Conservation (phyloP, 148 eudicot genomes). For the Nyssa sinensis region DNA sequence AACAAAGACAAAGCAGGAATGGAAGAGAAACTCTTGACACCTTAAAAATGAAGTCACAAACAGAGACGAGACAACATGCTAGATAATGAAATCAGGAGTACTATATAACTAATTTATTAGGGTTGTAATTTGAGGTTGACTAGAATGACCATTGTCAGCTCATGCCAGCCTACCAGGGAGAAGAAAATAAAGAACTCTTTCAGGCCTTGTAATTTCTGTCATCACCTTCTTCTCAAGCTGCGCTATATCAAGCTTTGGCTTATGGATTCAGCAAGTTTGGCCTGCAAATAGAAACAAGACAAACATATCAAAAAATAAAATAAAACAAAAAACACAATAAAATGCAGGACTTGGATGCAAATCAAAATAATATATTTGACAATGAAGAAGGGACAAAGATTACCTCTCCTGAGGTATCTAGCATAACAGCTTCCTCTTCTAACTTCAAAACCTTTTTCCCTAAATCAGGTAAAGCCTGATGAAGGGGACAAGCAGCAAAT, state of each 20-base stretch:
- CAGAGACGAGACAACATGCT: background rate
- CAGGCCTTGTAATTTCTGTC: conserved; percentile 92
- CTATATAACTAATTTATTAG: background rate
- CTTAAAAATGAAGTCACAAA: background rate
- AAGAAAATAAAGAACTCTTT: conserved; percentile 83
- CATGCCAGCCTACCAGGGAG: conserved; percentile 94
- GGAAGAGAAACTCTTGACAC: background rate
- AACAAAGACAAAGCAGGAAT: background rate
- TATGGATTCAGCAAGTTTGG: conserved; percentile 85
- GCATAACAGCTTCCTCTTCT: conserved; percentile 82
- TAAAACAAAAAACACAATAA: background rate
- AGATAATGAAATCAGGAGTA: background rate
- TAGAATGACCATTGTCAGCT: conserved; percentile 10
- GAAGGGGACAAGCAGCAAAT: conserved; percentile 3
- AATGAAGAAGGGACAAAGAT: conserved; percentile 10
- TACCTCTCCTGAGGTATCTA: conserved; percentile 98
- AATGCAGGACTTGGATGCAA: conserved; percentile 9
- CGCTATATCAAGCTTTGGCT: conserved; percentile 71
- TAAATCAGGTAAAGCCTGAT: conserved; percentile 90
- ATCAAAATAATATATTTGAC: conserved; percentile 7
- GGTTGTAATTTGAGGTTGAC: background rate
- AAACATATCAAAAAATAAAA: background rate
- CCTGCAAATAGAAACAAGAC: conserved; percentile 34
- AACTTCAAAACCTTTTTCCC: conserved; percentile 74
- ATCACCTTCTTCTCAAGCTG: conserved; percentile 85